Base-by-base conservation (phyloP, 345 rosid species). In the Camelina neglecta region DNA sequence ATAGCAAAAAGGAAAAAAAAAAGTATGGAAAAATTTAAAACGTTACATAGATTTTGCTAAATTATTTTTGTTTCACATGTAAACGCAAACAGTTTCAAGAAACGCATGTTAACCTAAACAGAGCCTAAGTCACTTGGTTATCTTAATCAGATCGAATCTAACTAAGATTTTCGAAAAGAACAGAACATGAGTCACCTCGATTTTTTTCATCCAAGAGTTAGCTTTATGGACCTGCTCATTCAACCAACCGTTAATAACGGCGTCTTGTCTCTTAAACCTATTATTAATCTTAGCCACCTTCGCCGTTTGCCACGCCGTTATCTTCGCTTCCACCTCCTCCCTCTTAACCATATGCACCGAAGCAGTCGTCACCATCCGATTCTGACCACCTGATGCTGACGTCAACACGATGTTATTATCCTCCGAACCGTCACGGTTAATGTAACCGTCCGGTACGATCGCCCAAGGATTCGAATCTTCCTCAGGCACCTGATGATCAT, bases 311-410 rank as follows among this genome's bases (percentile, higher is more conserved):
- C 97, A 95, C 33, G 99, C 99, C n/a, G 76, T 66, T 80, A 92
- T 92, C 91, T 95, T 95, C 2, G 91, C 75, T 65, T 95, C 97
- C 44, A 90, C 97, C 76, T 95, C 99, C 67, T 95, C 99, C 69
- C 84, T 88, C 83, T 92, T 95, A 85, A 95, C 97, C 31, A 88
- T 87, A 76, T 84, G 88, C 63, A 92, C 91, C 20, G 91, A 84
- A 16, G 81, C 72, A 54, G 75, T 49, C 71, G 81, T 63, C 84
- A 16, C 76, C 51, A 76, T 64, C 21, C 77, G 73, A 20, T 64
- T 60, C 11, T 69, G 73, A 44, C 6, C 71, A 6, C 69, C 54
- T 12, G 49, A 44, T 75, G 29, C 29, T 26, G 69, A 68, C 69
- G 48, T 60, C 23, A 36, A 44, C 45, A 67, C 82, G 6, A 49